These are phyloP conservation scores for Colletotrichum horii DNA, from an alignment of 2,329 filamentous ascomycete species.

Conservation along the genomic window DNA sequence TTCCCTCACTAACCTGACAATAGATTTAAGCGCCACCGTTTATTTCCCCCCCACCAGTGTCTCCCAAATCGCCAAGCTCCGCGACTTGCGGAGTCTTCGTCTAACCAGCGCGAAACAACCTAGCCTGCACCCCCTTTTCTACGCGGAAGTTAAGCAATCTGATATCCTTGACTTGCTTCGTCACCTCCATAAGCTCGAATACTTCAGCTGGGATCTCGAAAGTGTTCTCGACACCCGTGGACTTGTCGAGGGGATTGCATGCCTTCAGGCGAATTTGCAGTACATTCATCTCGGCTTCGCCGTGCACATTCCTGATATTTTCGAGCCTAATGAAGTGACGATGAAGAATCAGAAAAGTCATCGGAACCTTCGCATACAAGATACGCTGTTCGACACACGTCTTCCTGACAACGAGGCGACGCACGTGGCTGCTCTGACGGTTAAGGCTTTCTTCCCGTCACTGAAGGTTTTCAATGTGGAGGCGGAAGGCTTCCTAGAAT, in stretches of 20 bases:
- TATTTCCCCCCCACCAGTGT: neutral
- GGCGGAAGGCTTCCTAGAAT: neutral
- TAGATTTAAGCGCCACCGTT: neutral
- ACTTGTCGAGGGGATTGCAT: neutral
- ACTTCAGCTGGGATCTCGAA: neutral
- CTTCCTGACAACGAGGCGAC: neutral
- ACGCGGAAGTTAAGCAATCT: neutral
- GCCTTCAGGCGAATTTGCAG: neutral
- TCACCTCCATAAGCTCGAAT: neutral
- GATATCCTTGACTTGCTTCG: neutral
- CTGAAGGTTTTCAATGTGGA: neutral
- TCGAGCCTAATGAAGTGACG: neutral
- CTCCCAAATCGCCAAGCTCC: neutral
- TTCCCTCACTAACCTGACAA: neutral
- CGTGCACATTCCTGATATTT: neutral
- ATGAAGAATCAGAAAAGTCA: neutral
- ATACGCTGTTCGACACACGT: neutral
- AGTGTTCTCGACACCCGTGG: neutral
- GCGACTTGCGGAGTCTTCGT: neutral
- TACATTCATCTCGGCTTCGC: neutral
- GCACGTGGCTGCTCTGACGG: neutral
- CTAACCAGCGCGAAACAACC: neutral
- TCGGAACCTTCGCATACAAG: neutral
- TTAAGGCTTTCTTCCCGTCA: neutral
- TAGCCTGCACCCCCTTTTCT: neutral